These are phyloP conservation scores for Meira nashicola DNA, from an alignment of 1,284 basidiomycete genomes.

Conservation along the genomic window DNA sequence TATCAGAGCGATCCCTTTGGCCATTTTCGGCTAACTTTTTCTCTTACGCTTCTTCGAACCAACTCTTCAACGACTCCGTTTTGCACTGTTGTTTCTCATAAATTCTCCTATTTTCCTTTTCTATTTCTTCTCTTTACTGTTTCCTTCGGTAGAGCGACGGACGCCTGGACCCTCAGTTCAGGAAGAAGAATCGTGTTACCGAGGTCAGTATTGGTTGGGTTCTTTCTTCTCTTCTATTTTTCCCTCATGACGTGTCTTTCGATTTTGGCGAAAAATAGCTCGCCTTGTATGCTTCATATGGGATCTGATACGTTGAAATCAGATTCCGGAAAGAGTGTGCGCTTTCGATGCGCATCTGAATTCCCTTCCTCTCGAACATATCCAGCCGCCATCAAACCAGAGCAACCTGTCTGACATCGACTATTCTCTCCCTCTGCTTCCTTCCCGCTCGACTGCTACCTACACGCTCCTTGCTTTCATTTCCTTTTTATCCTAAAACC, in stretches of 20 bases:
- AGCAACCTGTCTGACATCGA: background rate
- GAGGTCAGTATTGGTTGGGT: conserved; percentile 34
- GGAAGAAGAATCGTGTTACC: conserved; percentile 50
- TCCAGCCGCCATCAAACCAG: too few relatives aligned
- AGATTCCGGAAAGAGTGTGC: background rate
- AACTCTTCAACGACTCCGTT: too few relatives aligned
- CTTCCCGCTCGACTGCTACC: background rate
- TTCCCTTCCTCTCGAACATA: background rate
- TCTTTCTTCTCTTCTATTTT: background rate
- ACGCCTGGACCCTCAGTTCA: conserved; percentile 42
- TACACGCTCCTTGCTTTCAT: conserved; percentile 5
- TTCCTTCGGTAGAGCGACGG: conserved; percentile 44
- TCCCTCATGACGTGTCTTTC: background rate
- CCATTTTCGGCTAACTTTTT: conserved; percentile 19
- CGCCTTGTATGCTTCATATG: background rate
- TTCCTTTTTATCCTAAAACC: background rate
- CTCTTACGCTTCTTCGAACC: too few relatives aligned
- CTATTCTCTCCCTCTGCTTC: conserved; percentile 13
- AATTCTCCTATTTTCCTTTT: conserved; percentile 23
- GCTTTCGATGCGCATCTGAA: background rate
- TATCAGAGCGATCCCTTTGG: conserved; percentile 6
- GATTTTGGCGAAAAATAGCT: background rate
- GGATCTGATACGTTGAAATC: too few relatives aligned
- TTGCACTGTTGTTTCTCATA: conserved; percentile 18
- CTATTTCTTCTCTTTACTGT: conserved; percentile 53